Evolutionary conservation across 192 early-diverging fungal species (phyloP).

Genomic region (Mortierella hygrophila): DNA sequence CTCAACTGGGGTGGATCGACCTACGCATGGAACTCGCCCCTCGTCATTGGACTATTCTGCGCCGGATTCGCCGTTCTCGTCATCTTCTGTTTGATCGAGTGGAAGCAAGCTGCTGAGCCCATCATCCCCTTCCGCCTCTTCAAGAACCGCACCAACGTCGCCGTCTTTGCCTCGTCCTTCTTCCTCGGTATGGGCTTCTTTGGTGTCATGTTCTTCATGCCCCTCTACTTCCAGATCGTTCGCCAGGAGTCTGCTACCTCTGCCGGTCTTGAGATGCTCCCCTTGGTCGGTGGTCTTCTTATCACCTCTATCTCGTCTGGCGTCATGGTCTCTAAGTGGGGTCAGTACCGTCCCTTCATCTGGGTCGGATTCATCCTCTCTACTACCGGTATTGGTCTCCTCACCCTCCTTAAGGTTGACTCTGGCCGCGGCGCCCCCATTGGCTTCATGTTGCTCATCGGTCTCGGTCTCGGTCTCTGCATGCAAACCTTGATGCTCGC

Average conservation of each 20-base stretch:
- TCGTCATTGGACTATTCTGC: slow-evolving; percentile 67
- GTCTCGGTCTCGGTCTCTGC: slow-evolving; percentile 80
- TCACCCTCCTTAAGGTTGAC: slow-evolving; percentile 63
- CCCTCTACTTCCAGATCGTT: slow-evolving; percentile 79
- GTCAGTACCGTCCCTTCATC: slow-evolving; percentile 71
- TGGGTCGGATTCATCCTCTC: slow-evolving; percentile 72
- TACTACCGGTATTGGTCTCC: slow-evolving; percentile 69
- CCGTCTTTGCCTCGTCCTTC: slow-evolving; percentile 58
- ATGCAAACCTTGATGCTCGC: slow-evolving; percentile 77
- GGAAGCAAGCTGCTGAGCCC: slow-evolving; percentile 73
- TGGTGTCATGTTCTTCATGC: slow-evolving; percentile 75
- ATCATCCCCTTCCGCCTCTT: slow-evolving; percentile 78
- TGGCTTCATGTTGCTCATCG: slow-evolving; percentile 75
- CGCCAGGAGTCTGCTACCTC: slow-evolving; percentile 64
- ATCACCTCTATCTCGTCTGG: slow-evolving; percentile 75
- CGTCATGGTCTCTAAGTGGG: slow-evolving; percentile 65
- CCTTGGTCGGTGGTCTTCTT: slow-evolving; percentile 75
- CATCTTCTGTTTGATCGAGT: slow-evolving; percentile 74
- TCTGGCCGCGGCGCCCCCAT: slow-evolving; percentile 64
- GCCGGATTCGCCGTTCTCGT: slow-evolving; percentile 61
- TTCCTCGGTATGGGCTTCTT: slow-evolving; percentile 62
- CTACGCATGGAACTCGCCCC: slow-evolving; percentile 75
- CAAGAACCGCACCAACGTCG: slow-evolving; percentile 57
- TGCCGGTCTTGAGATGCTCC: slow-evolving; percentile 81
- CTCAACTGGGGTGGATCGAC: slow-evolving; percentile 79